Evolutionary conservation across 83 land plant genomes (phyloP).

Genomic region (Picea mariana): DNA sequence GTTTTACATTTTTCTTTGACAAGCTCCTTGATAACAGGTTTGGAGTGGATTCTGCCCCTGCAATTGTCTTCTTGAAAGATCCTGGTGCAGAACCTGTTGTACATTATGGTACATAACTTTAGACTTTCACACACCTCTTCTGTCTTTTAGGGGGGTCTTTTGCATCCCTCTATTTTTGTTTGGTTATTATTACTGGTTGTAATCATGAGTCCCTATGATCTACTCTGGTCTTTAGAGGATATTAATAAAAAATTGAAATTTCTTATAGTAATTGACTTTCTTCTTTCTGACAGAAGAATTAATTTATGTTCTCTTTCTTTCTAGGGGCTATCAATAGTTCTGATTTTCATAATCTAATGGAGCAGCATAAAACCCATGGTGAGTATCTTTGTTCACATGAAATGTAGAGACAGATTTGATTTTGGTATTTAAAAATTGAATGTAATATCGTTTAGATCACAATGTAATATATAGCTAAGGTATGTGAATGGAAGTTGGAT

Average conservation of each 20-base stretch:
- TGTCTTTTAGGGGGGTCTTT: background rate
- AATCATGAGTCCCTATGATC: too few relatives aligned
- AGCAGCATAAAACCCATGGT: slow-evolving; percentile 70
- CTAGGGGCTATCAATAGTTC: slow-evolving; percentile 57
- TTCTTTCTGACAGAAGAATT: background rate
- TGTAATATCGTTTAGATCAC: background rate
- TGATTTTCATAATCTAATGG: slow-evolving; percentile 42
- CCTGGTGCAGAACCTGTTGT: slow-evolving; percentile 71
- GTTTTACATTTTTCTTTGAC: background rate
- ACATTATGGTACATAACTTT: slow-evolving; percentile 49
- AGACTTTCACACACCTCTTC: background rate
- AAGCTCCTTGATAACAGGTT: slow-evolving; percentile 41
- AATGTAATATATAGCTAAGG: too few relatives aligned
- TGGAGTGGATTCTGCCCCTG: slow-evolving; percentile 85
- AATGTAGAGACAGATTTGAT: background rate
- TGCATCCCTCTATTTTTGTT: too few relatives aligned
- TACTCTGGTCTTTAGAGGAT: too few relatives aligned
- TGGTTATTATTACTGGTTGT: too few relatives aligned
- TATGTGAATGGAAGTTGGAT: background rate
- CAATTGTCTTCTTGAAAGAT: slow-evolving; percentile 69
- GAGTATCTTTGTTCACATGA: background rate
- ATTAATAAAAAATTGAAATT: too few relatives aligned
- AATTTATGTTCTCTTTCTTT: slow-evolving; percentile 6
- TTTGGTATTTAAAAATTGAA: background rate
- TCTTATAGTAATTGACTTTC: background rate